Percentiles rank a stretch among this genome's conserved stretches.
Conservation (phyloP, 2,329 filamentous ascomycete species). For the Cryphonectria nitschkei region DNA sequence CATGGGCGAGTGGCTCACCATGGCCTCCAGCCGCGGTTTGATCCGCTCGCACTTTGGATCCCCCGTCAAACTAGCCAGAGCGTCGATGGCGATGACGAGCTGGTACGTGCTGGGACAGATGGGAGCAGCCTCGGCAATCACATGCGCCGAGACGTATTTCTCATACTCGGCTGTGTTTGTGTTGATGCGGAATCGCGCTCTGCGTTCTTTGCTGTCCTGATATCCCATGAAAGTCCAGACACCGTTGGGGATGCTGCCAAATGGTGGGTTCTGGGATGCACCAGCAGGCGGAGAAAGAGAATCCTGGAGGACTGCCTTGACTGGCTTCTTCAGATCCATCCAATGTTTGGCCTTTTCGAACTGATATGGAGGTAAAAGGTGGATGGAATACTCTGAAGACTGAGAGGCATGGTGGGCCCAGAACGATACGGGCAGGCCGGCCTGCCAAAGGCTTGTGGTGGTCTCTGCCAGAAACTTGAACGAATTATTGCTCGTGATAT, state of each 20-base stretch:
- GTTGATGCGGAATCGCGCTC: conserved; percentile 47
- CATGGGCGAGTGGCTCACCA: conserved; percentile 40
- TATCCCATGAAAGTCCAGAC: conserved; percentile 29
- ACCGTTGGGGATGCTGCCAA: conserved; percentile 20
- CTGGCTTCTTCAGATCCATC: conserved; percentile 39
- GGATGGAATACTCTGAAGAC: conserved; percentile 26
- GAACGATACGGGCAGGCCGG: conserved; percentile 39
- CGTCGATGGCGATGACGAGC: conserved; percentile 39
- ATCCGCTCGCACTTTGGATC: conserved; percentile 29
- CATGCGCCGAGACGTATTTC: conserved; percentile 41
- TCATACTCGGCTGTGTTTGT: conserved; percentile 41
- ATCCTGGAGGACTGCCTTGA: conserved; percentile 30
- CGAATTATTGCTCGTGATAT: conserved; percentile 30
- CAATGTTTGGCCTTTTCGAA: conserved; percentile 46
- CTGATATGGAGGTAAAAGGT: conserved; percentile 47
- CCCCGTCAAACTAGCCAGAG: conserved; percentile 38
- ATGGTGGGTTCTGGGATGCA: not conserved
- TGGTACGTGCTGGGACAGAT: conserved; percentile 45
- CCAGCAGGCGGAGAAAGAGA: too few relatives aligned
- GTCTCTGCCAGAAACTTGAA: conserved; percentile 33
- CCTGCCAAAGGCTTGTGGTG: conserved; percentile 45
- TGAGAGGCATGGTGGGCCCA: conserved; percentile 43
- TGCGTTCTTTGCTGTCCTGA: conserved; percentile 21
- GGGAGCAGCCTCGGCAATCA: conserved; percentile 43
- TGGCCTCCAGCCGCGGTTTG: conserved; percentile 37